Percentiles rank a stretch among this genome's conserved stretches.
Evolutionary conservation across 352 stramenopile species (phyloP).

Genomic region (Phytophthora citricola): DNA sequence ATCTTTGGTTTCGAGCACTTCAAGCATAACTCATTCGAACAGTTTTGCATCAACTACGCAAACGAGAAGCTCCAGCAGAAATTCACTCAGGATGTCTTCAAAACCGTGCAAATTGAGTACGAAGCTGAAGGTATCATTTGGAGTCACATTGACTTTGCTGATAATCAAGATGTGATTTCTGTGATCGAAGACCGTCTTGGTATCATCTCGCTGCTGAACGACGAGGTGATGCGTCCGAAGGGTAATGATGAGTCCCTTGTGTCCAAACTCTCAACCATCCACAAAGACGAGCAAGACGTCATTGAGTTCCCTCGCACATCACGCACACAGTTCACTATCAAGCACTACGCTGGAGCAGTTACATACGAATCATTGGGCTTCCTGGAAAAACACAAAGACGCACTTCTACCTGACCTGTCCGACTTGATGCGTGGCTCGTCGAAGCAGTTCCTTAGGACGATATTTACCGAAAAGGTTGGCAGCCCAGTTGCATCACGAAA

Average conservation of each 20-base stretch:
- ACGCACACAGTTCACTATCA: constrained; percentile 91
- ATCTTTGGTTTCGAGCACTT: constrained; percentile 97
- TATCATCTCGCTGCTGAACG: constrained; percentile 91
- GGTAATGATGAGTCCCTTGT: constrained; percentile 87
- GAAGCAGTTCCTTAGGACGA: constrained; percentile 59
- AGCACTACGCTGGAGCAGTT: constrained; percentile 94
- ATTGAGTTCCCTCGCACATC: constrained; percentile 84
- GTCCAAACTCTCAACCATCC: constrained; percentile 76
- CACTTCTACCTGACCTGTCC: constrained; percentile 94
- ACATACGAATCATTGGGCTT: constrained; percentile 94
- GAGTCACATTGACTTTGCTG: constrained; percentile 93
- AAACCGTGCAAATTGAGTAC: constrained; percentile 91
- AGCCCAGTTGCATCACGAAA: constrained; percentile 24
- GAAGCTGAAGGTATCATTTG: constrained; percentile 92
- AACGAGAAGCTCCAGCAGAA: constrained; percentile 95
- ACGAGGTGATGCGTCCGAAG: constrained; percentile 89
- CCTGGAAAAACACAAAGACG: constrained; percentile 96
- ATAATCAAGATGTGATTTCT: constrained; percentile 90
- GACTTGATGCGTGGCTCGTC: constrained; percentile 76
- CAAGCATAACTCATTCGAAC: constrained; percentile 94
- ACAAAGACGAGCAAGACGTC: constrained; percentile 79
- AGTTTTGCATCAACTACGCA: constrained; percentile 94
- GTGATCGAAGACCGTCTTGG: constrained; percentile 90
- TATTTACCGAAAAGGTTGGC: constrained; percentile 57
- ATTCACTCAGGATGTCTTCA: constrained; percentile 92